Evolutionary conservation across 192 early-diverging fungal genomes (phyloP).

Genomic region (Endogone sp.): DNA sequence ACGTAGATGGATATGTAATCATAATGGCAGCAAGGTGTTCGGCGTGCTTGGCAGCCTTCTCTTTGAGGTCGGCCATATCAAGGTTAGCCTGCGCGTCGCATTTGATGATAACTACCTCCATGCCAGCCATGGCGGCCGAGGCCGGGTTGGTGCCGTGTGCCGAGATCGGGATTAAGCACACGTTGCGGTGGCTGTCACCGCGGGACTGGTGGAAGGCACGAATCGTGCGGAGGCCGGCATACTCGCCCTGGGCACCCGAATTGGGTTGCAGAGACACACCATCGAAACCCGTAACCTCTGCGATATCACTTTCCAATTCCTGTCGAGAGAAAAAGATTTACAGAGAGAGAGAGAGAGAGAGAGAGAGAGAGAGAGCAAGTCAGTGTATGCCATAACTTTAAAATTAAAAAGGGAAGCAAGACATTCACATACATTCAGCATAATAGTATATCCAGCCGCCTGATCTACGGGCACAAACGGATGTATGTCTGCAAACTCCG

Average conservation of each 20-base stretch:
- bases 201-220: conserved; percentile 86
- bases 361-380: background rate
- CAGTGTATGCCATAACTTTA: background rate
- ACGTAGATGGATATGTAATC: conserved; percentile 99
- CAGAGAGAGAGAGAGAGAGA: background rate
- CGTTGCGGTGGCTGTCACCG: conserved; percentile 80
- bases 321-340: no score
- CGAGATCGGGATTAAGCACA: conserved; percentile 97
- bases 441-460: conserved; percentile 86
- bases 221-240: conserved; percentile 93
- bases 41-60: conserved; percentile 86
- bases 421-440: conserved; percentile 56
- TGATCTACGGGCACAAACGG: conserved; percentile 96
- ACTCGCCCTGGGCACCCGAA: conserved; percentile 99
- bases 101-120: conserved; percentile 90
- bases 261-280: conserved; percentile 95
- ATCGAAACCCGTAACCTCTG: conserved; percentile 92
- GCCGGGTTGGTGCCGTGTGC: conserved; percentile 99
- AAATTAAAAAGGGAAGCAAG: background rate
- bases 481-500: conserved; percentile 93
- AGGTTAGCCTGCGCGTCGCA: conserved; percentile 92
- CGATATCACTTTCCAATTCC: conserved; percentile 87
- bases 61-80: conserved; percentile 84
- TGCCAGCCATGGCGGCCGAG: conserved; percentile 95
- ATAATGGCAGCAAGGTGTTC: conserved; percentile 89